These are phyloP conservation scores for Dactylellina cionopaga DNA, from an alignment of 2,329 filamentous ascomycete species.

Conservation along the genomic window DNA sequence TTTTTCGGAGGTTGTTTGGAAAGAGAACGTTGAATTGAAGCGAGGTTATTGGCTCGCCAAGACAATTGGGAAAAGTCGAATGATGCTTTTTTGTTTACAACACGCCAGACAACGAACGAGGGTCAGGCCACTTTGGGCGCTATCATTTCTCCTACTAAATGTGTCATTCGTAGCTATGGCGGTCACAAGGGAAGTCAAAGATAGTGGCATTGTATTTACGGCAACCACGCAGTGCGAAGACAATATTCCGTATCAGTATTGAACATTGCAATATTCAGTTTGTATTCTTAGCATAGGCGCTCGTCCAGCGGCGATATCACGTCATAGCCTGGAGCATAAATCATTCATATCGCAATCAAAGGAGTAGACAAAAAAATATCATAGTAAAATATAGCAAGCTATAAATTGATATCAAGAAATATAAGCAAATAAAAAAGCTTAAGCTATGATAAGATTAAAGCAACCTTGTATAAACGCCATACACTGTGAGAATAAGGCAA, in stretches of 20 bases:
- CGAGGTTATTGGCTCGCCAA: conserved; percentile 43
- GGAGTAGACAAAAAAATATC: no score
- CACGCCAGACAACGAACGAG: neutral
- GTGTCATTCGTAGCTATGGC: neutral
- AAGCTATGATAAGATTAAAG: neutral
- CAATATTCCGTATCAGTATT: no score
- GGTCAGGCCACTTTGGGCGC: conserved; percentile 5
- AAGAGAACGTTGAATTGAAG: no score
- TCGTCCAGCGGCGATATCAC: no score
- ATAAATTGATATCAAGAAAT: conserved; percentile 1
- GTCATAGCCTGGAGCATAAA: no score
- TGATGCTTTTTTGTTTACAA: neutral
- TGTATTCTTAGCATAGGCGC: no score
- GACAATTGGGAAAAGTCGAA: neutral
- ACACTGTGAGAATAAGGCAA: neutral
- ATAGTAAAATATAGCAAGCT: neutral
- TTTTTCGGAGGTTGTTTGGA: conserved; percentile 11
- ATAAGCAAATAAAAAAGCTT: neutral
- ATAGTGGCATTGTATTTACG: no score
- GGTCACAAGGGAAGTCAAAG: neutral
- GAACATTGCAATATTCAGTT: no score
- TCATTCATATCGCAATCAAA: no score
- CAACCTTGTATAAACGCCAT: conserved; percentile 46
- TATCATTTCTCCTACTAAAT: neutral
- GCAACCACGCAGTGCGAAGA: no score